phyloP scores from a whole-genome alignment of 108 stramenopile genomes.

The Skeletonema marinoi region DNA sequence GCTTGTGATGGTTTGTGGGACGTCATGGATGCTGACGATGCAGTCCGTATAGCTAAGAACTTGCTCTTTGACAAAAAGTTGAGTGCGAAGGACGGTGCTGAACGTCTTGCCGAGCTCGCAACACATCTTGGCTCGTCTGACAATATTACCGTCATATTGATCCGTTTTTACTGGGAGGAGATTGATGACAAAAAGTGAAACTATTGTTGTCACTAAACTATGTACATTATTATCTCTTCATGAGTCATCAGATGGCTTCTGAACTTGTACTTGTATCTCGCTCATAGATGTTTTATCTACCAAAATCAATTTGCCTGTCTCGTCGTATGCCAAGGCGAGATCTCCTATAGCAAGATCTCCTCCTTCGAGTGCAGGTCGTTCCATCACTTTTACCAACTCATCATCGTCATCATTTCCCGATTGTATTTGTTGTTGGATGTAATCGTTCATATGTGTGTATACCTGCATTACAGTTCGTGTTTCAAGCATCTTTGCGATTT shows the following conservation, averaged over 20 bases:
- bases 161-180: constrained; percentile 56
- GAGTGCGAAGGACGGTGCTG: constrained; percentile 71
- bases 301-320: background rate
- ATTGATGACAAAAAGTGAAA: background rate
- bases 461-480: background rate
- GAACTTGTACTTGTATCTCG: background rate
- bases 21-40: constrained; percentile 73
- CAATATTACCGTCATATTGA: constrained; percentile 83
- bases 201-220: background rate
- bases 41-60: constrained; percentile 70
- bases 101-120: constrained; percentile 82
- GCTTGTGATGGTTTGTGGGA: constrained; percentile 90
- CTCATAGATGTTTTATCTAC: background rate
- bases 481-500: background rate
- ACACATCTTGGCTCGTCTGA: constrained; percentile 84
- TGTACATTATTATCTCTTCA: background rate
- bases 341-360: no score
- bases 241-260: background rate
- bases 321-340: background rate
- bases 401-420: background rate
- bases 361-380: background rate
- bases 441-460: background rate
- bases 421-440: background rate
- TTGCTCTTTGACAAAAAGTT: constrained; percentile 68
- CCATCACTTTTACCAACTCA: background rate